phyloP scores from a whole-genome alignment of 2,329 filamentous ascomycete genomes.

The Curvularia sp. region DNA sequence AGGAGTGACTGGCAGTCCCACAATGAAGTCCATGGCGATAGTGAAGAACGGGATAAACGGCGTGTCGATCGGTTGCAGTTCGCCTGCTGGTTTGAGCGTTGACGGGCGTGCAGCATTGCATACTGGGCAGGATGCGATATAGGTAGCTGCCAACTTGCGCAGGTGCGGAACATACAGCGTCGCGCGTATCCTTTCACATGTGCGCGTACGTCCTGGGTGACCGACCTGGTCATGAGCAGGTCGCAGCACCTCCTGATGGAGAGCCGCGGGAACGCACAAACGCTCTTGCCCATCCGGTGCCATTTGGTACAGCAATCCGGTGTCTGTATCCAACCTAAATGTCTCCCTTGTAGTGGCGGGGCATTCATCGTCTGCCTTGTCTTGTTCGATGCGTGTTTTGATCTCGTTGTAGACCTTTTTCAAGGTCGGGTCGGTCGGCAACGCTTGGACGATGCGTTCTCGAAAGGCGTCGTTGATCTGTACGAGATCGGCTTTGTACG shows the following conservation, averaged over 20 bases:
- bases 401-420: not conserved
- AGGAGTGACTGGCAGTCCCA: not conserved
- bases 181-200: not conserved
- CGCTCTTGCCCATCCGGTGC: not conserved
- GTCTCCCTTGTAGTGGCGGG: not conserved
- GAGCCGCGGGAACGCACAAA: not conserved
- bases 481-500: not conserved
- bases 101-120: not conserved
- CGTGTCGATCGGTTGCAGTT: not conserved
- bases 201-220: not conserved
- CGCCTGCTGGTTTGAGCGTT: not conserved
- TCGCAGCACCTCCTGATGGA: not conserved
- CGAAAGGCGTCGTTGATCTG: not conserved
- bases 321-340: not conserved
- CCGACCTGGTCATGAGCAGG: not conserved
- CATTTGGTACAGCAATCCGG: not conserved
- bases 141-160: not conserved
- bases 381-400: not conserved
- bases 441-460: not conserved
- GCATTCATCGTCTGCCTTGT: not conserved
- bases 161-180: not conserved
- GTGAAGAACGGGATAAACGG: not conserved
- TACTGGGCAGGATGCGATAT: not conserved
- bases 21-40: not conserved
- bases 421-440: not conserved